Evolutionary conservation across 495 filamentous ascomycete genomes (phyloP).

Genomic region (Aspergillus avenaceus): DNA sequence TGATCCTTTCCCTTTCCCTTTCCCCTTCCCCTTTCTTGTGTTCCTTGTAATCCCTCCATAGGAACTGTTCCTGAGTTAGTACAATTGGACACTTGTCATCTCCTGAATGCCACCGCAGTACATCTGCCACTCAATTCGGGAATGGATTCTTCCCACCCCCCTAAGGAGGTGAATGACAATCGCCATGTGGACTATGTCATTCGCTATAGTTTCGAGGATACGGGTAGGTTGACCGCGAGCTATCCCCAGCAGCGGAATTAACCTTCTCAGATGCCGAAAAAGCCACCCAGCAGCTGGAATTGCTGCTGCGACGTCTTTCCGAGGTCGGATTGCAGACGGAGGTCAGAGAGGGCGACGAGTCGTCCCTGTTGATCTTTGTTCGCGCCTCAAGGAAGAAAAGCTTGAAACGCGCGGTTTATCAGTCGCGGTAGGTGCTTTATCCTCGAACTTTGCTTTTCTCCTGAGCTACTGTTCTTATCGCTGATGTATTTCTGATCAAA

Average conservation of each 20-base stretch:
- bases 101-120: not conserved
- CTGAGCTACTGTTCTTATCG: not conserved
- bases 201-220: conserved; percentile 64
- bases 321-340: conserved; percentile 77
- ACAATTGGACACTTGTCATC: too few species aligned
- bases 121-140: not conserved
- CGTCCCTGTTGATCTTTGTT: conserved; percentile 78
- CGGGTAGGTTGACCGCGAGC: conserved; percentile 42
- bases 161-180: conserved; percentile 41
- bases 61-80: not conserved
- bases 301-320: conserved; percentile 67
- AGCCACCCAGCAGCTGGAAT: conserved; percentile 67
- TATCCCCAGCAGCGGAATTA: not conserved
- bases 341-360: conserved; percentile 73
- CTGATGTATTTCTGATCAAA: conserved; percentile 24
- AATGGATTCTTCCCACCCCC: conserved; percentile 29
- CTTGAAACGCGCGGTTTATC: conserved; percentile 55
- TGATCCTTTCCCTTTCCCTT: not conserved
- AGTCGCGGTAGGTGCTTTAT: conserved; percentile 54
- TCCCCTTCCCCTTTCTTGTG: not conserved
- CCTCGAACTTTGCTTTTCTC: not conserved
- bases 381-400: conserved; percentile 51
- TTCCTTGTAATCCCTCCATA: not conserved
- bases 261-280: conserved; percentile 54
- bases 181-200: conserved; percentile 92